Evolutionary conservation across 805 yeast species (phyloP), one percentile per base, ranked within the genome.

Genomic region (Ogataea siamensis): DNA sequence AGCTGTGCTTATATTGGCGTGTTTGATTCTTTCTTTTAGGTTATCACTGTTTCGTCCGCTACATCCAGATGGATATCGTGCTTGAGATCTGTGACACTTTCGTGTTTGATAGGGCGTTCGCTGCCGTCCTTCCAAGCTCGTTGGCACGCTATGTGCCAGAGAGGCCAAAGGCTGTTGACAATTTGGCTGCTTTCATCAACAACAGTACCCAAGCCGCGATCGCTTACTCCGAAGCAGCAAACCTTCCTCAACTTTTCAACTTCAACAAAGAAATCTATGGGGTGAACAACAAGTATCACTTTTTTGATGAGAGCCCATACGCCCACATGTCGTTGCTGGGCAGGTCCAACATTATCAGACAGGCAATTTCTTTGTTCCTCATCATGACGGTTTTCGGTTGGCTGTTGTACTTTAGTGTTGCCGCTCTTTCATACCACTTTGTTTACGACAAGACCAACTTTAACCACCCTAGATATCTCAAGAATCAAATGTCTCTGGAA

Each of bases 381-480:
- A 61, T 89, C 30, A 83, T 88, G 50, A 75, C 87, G 21, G 40
- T 91, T 5, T 89, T 91, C 54, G 99, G 98, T 28, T 81, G 91
- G 85, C 25, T 80, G n/a, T 63, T 91, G 30, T 93, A 93, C 62
- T 67, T 88, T 28, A 50, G 66, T 13, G 82, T 79, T 36, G 98
- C 98, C 3, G 70, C 80, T 11, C 52, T 84, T n/a, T 80, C 95
- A 8, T 93, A 85, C 60, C 50, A 70, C 24, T 78, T 83, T 50
- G 79, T 93, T 16, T 93, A 87, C 59, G 97, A 93, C 64, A 83
- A 81, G 58, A 80, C 80, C 38, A 86, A 87, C 42, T 87, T 91
- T 74, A 87, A 91, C 65, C 99, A 93, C 62, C 99, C 99, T 43
- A 76, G 96, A 61, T 91, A 86, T 63, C 73, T 93, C 64, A 93